Conservation (phyloP, 306 rosid species). For the Fragaria iinumae region DNA sequence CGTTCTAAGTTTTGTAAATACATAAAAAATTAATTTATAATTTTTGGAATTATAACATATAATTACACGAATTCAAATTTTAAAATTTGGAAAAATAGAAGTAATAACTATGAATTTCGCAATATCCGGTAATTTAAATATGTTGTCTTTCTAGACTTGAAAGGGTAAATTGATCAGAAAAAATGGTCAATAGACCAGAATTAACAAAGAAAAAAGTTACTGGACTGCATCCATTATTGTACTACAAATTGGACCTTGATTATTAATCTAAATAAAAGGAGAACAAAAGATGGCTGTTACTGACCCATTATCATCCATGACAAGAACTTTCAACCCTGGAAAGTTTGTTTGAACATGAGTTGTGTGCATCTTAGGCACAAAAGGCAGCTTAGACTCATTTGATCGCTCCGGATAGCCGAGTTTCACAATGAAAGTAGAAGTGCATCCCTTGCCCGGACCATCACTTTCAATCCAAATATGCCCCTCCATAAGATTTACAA, state of each 20-base stretch:
- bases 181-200: neutral
- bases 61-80: too few relatives aligned
- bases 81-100: too few relatives aligned
- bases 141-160: neutral
- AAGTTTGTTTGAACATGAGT: constrained; percentile 59
- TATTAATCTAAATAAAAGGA: neutral
- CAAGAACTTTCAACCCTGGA: constrained; percentile 76
- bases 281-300: constrained; percentile 41
- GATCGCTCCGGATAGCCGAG: constrained; percentile 74
- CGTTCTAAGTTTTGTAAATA: too few relatives aligned
- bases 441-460: constrained; percentile 89
- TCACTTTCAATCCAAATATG: constrained; percentile 95
- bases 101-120: too few relatives aligned
- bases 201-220: neutral
- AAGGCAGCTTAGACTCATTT: constrained; percentile 58
- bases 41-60: too few relatives aligned
- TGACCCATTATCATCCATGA: constrained; percentile 94
- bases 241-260: neutral
- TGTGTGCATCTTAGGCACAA: constrained; percentile 42
- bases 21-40: too few relatives aligned
- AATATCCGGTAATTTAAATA: neutral
- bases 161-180: neutral
- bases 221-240: neutral
- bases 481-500: constrained; percentile 96
- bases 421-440: constrained; percentile 73